Evolutionary conservation across 2,329 filamentous ascomycete genomes (phyloP), one percentile per base, ranked within the genome.

Genomic region (Elsinoe australis): DNA sequence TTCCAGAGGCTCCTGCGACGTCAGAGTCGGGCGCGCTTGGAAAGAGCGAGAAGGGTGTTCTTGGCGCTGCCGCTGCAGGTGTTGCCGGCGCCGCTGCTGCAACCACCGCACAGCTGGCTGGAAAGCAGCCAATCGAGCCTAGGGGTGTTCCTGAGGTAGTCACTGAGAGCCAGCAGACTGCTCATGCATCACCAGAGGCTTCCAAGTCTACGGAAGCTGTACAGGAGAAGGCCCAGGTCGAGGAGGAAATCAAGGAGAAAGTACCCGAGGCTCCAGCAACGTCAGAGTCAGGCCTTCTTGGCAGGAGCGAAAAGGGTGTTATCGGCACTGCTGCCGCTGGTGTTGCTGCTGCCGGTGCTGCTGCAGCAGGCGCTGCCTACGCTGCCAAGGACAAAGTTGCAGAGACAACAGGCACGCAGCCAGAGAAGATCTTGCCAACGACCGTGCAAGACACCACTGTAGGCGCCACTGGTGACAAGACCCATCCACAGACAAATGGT

Each of bases 141-240:
- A 61, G 59, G 26, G 61, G 57, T 21, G 75, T 78, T 10, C 81
- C 81, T 26, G 74, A 78, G 52, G 65, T 82, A 32, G 84, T 87
- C 45, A 80, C 77, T 61, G 76, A 85, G 60, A 85, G 81, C 67
- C 83, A 87, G 59, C 71, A 79, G 56, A 75, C 80, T 61, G 82
- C 83, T 14, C 66, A 76, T 45, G 70, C 71, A 38, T 69, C 72
- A 3, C 77, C 83, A 12, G 83, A 86, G 61, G 82, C 84, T 6
- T 80, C 80, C 54, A 80, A 73, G 31, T 70, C 78, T 46, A 66
- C 76, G 24, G 71, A 75, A 29, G 82, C 82, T 59, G 58, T 51
- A 58, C 65, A 18, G 26, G 54, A 56, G 29, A 56, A 57, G 53
- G 28, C 44, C 32, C 71, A 74, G 50, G 73, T 87, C 3, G 84